Evolutionary conservation across 805 yeast species (phyloP).

Genomic region (Metschnikowia borealis): DNA sequence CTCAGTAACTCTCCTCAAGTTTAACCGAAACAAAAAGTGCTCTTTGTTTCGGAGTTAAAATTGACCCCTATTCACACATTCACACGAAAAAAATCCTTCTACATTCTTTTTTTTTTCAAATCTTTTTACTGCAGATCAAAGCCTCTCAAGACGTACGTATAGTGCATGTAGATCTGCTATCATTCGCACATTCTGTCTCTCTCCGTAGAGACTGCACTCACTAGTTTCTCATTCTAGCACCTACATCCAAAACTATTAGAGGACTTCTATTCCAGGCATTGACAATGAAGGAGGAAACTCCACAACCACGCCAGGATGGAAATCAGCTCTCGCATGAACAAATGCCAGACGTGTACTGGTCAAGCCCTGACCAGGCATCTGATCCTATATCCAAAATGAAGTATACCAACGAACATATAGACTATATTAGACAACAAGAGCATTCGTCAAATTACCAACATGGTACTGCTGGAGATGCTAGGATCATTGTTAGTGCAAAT

Average conservation of each 20-base stretch:
- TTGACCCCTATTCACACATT: too few species aligned
- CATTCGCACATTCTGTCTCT: too few species aligned
- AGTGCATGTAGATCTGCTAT: too few species aligned
- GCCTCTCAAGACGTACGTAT: too few species aligned
- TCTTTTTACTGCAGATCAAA: too few species aligned
- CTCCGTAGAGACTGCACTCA: background rate
- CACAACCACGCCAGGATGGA: background rate
- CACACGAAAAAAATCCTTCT: too few species aligned
- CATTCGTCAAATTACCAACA: background rate
- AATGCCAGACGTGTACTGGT: background rate
- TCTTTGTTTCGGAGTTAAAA: too few species aligned
- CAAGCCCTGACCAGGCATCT: background rate
- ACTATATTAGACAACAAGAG: background rate
- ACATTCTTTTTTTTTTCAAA: too few species aligned
- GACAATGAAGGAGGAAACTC: conserved; percentile 1
- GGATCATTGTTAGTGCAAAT: conserved; percentile 3
- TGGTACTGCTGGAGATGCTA: background rate
- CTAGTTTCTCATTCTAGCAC: background rate
- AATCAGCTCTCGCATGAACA: background rate
- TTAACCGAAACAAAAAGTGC: too few species aligned
- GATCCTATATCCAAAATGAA: background rate
- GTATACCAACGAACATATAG: background rate
- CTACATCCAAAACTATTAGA: background rate
- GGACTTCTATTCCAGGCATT: background rate
- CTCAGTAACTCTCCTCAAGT: too few species aligned